phyloP scores from a whole-genome alignment of 257 asterid genomes.

The Anisodus acutangulus region DNA sequence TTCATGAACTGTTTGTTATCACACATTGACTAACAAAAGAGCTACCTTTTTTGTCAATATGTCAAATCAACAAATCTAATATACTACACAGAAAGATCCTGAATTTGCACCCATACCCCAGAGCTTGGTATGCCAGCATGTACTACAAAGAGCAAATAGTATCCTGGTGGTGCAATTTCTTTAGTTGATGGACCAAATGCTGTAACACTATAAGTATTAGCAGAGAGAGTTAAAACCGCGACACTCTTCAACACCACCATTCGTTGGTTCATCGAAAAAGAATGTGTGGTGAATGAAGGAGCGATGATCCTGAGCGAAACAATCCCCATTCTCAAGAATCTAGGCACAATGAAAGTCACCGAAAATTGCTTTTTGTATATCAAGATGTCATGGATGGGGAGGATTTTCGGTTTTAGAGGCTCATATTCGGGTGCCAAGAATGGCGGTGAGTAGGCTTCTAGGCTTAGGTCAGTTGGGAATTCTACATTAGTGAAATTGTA shows the following conservation, averaged over 20 bases:
- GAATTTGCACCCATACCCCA: conserved; percentile 61
- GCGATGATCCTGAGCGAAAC: conserved; percentile 55
- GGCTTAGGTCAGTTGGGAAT: conserved; percentile 68
- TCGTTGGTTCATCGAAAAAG: conserved; percentile 74
- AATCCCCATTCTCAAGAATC: conserved; percentile 22
- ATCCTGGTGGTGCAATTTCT: conserved; percentile 74
- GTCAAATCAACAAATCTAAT: neutral
- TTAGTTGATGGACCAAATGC: conserved; percentile 52
- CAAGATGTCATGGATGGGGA: conserved; percentile 28
- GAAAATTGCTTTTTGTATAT: conserved; percentile 42
- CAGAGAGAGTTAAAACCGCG: conserved; percentile 30
- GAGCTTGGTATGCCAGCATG: conserved; percentile 62
- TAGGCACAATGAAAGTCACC: conserved; percentile 39
- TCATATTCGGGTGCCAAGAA: conserved; percentile 46
- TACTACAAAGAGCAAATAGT: conserved; percentile 63
- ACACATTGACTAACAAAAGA: neutral
- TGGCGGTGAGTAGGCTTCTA: conserved; percentile 71
- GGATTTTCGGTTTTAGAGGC: conserved; percentile 45
- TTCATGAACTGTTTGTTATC: neutral
- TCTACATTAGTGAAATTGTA: conserved; percentile 60
- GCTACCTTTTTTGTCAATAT: too few species aligned
- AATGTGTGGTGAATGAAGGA: conserved; percentile 69
- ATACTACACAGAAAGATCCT: neutral
- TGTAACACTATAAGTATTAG: conserved; percentile 24
- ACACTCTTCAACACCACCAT: conserved; percentile 55